A percentile compares a stretch with the other conserved stretches of the same genome.
These are phyloP conservation scores for Arthrocladium fulminans DNA, from an alignment of 2,329 filamentous ascomycete genomes.

Conservation along the genomic window DNA sequence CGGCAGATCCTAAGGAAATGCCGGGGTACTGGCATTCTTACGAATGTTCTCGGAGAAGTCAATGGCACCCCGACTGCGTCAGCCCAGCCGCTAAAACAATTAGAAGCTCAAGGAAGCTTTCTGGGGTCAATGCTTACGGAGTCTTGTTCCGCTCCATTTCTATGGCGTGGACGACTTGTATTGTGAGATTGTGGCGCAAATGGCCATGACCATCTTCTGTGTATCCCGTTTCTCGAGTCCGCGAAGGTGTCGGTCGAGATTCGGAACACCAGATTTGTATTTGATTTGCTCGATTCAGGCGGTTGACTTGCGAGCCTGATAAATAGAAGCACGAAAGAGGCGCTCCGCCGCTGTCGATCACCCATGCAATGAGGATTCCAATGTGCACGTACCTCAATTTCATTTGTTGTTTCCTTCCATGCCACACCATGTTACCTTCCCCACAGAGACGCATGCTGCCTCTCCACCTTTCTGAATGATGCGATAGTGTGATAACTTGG, in stretches of 20 bases:
- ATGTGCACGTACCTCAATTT: neutral
- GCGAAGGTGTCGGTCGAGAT: neutral
- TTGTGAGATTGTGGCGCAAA: neutral
- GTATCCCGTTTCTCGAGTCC: neutral
- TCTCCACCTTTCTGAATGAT: too few relatives aligned
- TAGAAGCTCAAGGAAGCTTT: too few relatives aligned
- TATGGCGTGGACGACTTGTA: neutral
- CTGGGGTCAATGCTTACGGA: neutral
- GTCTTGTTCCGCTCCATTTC: constrained; percentile 1
- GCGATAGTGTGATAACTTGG: neutral
- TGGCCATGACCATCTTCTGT: neutral
- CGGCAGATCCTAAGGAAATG: too few relatives aligned
- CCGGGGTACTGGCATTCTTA: too few relatives aligned
- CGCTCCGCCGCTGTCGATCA: neutral
- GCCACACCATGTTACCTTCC: neutral
- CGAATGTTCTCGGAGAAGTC: too few relatives aligned
- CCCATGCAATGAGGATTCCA: neutral
- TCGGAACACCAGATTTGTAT: neutral
- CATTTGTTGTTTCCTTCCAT: neutral
- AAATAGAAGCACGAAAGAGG: too few relatives aligned
- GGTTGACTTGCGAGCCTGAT: neutral
- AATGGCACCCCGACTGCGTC: neutral
- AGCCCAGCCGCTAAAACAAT: neutral
- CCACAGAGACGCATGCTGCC: neutral
- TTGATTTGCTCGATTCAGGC: neutral